Evolutionary conservation across 2,329 filamentous ascomycete genomes (phyloP).

Genomic region (Cytospora piceicola): DNA sequence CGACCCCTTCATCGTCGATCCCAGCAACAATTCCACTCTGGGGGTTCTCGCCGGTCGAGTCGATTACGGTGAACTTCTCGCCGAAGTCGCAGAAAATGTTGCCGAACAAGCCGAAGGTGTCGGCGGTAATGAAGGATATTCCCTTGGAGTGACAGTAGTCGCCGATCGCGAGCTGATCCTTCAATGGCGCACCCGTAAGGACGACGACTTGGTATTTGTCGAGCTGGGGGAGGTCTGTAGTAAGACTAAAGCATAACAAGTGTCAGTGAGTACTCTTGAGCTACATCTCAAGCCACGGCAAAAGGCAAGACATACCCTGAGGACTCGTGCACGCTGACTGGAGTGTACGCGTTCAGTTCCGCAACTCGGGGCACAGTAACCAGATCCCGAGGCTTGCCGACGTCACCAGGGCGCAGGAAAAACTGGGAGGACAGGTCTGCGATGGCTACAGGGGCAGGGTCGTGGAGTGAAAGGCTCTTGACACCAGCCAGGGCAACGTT

Average conservation of each 20-base stretch:
- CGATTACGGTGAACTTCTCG: constrained; percentile 86
- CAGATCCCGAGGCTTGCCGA: constrained; percentile 87
- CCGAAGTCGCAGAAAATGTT: constrained; percentile 98
- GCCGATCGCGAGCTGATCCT: constrained; percentile 80
- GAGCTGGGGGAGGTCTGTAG: constrained; percentile 76
- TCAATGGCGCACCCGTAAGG: constrained; percentile 80
- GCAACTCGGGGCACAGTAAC: constrained; percentile 88
- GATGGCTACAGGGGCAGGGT: constrained; percentile 81
- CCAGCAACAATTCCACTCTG: constrained; percentile 86
- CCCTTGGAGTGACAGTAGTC: constrained; percentile 94
- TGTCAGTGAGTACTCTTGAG: constrained; percentile 25
- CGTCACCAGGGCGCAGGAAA: constrained; percentile 85
- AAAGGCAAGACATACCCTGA: constrained; percentile 47
- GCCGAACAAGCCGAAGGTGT: constrained; percentile 93
- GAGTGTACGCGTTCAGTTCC: constrained; percentile 95
- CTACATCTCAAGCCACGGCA: neutral
- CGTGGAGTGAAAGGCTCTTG: constrained; percentile 93
- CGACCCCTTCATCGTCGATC: constrained; percentile 86
- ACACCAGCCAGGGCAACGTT: constrained; percentile 97
- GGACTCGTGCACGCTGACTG: constrained; percentile 75
- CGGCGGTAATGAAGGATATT: constrained; percentile 85
- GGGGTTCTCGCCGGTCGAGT: constrained; percentile 87
- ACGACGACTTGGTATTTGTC: constrained; percentile 93
- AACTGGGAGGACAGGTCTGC: constrained; percentile 96
- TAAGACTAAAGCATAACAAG: constrained; percentile 58